Conservation (phyloP, 352 stramenopile species). For the Aphanomyces invadans region DNA sequence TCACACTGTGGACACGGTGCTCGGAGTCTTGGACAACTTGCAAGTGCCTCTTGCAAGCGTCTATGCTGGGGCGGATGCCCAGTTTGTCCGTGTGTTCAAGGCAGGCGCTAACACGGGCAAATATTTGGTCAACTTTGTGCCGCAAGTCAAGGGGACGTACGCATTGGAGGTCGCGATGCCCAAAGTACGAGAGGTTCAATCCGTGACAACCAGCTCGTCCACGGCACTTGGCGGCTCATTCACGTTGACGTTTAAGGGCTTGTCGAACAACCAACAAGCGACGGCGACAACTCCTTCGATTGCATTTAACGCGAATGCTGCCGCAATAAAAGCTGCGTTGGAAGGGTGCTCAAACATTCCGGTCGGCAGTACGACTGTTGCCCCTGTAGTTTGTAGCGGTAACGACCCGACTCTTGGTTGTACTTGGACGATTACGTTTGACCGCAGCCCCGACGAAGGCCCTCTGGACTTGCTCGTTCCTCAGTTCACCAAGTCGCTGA, state of each 20-base stretch:
- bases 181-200: slow-evolving; percentile 63
- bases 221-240: slow-evolving; percentile 58
- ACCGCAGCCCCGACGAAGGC: slow-evolving; percentile 19
- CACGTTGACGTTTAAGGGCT: slow-evolving; percentile 40
- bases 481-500: slow-evolving; percentile 10
- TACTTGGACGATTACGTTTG: slow-evolving; percentile 62
- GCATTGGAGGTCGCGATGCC: slow-evolving; percentile 73
- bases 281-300: slow-evolving; percentile 43
- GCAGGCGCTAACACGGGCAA: slow-evolving; percentile 52
- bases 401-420: slow-evolving; percentile 47
- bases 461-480: slow-evolving; percentile 24
- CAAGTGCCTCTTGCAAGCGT: slow-evolving; percentile 56
- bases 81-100: slow-evolving; percentile 63
- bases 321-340: slow-evolving; percentile 47
- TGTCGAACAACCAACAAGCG: not conserved
- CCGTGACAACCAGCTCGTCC: slow-evolving; percentile 43
- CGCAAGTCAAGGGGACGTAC: slow-evolving; percentile 87
- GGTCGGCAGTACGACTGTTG: slow-evolving; percentile 29
- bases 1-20: slow-evolving; percentile 51
- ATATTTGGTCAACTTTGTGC: slow-evolving; percentile 82
- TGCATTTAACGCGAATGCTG: slow-evolving; percentile 36
- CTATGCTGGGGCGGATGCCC: slow-evolving; percentile 54
- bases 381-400: slow-evolving; percentile 33
- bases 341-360: slow-evolving; percentile 57
- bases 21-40: slow-evolving; percentile 42